Base-by-base conservation (phyloP, 441 rosid species). In the Bruguiera hainesii region DNA sequence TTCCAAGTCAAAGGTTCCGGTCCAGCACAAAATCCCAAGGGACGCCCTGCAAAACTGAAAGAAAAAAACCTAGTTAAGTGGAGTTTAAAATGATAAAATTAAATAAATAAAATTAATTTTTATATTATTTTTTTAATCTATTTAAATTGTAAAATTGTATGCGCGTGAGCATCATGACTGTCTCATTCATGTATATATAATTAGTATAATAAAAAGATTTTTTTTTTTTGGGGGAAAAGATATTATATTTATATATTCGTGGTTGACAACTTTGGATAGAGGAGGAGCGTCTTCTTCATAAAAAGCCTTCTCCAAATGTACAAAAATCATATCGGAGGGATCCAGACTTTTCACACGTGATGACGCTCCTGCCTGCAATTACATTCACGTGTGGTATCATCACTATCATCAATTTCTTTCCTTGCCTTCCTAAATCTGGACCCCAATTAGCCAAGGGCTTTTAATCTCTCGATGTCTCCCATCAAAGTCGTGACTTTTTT, bases 271-370 rank as follows among this genome's bases (percentile, higher is more conserved):
- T 71, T 57, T 37, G 42, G 82, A 83, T 69, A 73, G 83, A 72
- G 65, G 81, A 76, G 92, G 89, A 83, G 87, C 89, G 88, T 85
- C 88, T 75, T 76, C 76, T 20, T 29, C n/a, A 64, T 35, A 60
- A 29, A 57, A 52, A 0, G 46, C 13, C 46, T 37, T 9, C 37
- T 31, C 6, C 7, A 16, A 25, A 60, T 6, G 20, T 33, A 69
- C 63, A 8, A 30, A 61, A 55, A 50, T 30, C 29, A 31, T 71
- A n/a, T 58, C 66, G 81, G 61, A 71, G 78, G 76, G 80, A 80
- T 74, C 84, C 88, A 83, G 90, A 77, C 83, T 81, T 53, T 82
- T 82, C 73, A 77, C 93, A 84, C 89, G 93, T 80, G 93, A 84
- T 81, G 86, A 85, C 93, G 88, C 90, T 85, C 93, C 86, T 76